Evolutionary conservation across 1,284 basidiomycete genomes (phyloP), one percentile per base, ranked within the genome.

Genomic region (Mycena sp.): DNA sequence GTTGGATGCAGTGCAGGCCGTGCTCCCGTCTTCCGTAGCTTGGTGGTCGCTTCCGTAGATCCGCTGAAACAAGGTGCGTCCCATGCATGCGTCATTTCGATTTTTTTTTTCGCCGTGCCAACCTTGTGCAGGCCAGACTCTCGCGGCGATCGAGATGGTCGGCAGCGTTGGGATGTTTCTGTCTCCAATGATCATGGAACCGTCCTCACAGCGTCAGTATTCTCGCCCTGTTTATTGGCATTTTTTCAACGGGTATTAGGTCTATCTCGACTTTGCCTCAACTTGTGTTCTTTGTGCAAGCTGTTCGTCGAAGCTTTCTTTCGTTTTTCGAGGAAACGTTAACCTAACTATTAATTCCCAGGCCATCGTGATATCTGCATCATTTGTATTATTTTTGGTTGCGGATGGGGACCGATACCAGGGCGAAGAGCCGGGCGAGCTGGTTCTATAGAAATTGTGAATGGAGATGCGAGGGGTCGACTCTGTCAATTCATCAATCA

Each of bases 111-210:
- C 21, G 23, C 19, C 21, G 19, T 17, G 16, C 19, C 2, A 16
- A 12, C 4, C 25, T 9, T 21, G 5, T 23, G 10, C 37, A 78
- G 77, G 77, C 35, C 70, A 77, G 14, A 70, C 72, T 19, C 53
- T 76, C 32, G 73, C 76, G 32, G 73, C 73, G 1, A 57, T 76
- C 21, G 73, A 71, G 17, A 77, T 77, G 66, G 69, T 77, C 0
- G 35, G 57, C 10, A 68, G 67, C n/a, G 54, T 70, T 1, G 76
- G 70, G 32, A 29, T 11, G 7, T 21, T 70, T 4, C 48, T 78
- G 21, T 78, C 76, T 2, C 64, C 70, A 0, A 4, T 64, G 17
- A 29, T 67, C 14, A 64, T 69, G 48, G 69, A 67, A 41, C 54
- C 28, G 64, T 71, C 35, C 37, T 68, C 26, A 67, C 68, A 26